Percentiles rank a stretch among this genome's conserved stretches.
phyloP scores from a whole-genome alignment of 371 early-diverging fungal species.

The Massospora cicadina region DNA sequence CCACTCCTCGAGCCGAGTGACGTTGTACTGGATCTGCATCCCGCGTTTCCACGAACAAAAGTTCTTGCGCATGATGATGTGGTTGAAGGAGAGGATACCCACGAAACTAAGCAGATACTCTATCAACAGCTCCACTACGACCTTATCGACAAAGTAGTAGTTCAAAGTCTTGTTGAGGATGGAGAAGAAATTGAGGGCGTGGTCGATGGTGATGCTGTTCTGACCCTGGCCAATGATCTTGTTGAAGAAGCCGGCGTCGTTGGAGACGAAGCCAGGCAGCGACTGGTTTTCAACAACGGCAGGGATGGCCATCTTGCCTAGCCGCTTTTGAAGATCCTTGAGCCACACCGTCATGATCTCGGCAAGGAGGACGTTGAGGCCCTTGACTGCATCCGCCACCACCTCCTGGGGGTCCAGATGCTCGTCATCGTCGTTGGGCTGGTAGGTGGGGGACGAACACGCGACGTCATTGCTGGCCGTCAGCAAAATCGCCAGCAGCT shows the following conservation, averaged over 20 bases:
- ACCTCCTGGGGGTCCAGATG: constrained; percentile 8
- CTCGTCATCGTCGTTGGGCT: not conserved
- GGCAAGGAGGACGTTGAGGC: constrained; percentile 3
- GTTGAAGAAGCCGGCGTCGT: constrained; percentile 72
- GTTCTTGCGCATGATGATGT: constrained; percentile 68
- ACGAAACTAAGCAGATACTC: constrained; percentile 77
- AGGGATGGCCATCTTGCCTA: constrained; percentile 83
- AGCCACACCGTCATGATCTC: constrained; percentile 44
- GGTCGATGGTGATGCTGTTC: constrained; percentile 73
- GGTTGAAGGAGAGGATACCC: constrained; percentile 86
- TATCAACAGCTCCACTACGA: constrained; percentile 55
- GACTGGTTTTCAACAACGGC: constrained; percentile 84
- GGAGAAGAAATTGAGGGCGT: constrained; percentile 75
- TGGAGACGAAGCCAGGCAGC: constrained; percentile 75
- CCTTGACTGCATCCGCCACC: constrained; percentile 8
- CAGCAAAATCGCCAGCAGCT: constrained; percentile 34
- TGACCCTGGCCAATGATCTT: constrained; percentile 52
- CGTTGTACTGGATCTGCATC: constrained; percentile 96
- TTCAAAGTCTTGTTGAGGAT: constrained; percentile 83
- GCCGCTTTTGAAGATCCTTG: constrained; percentile 81
- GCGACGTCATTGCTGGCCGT: constrained; percentile 10
- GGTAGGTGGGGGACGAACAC: constrained; percentile 2
- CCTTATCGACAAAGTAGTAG: constrained; percentile 73
- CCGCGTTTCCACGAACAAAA: constrained; percentile 78
- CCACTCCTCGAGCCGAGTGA: constrained; percentile 92